phyloP scores from a whole-genome alignment of 1,139 yeast species.

The Candida sp. region DNA sequence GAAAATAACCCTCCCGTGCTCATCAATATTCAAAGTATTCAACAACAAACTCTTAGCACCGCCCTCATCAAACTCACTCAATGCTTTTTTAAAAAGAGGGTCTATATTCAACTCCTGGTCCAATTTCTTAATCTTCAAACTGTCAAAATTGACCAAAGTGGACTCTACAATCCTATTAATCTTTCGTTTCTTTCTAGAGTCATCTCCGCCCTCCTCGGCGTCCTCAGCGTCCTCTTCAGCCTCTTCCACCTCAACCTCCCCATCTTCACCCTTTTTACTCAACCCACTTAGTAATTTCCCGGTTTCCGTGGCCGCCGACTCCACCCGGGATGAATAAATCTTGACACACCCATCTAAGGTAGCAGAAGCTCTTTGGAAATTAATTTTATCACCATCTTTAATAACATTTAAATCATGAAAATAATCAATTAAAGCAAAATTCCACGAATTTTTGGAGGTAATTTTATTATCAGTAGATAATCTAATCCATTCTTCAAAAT shows the following conservation, averaged over 20 bases:
- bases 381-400: slow-evolving; percentile 41
- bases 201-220: slow-evolving; percentile 6
- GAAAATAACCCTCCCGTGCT: slow-evolving; percentile 59
- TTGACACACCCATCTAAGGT: slow-evolving; percentile 40
- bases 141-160: slow-evolving; percentile 51
- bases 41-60: slow-evolving; percentile 84
- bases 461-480: slow-evolving; percentile 86
- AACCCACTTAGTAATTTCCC: slow-evolving; percentile 81
- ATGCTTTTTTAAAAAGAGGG: slow-evolving; percentile 83
- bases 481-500: slow-evolving; percentile 89
- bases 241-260: slow-evolving; percentile 13
- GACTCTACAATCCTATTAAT: slow-evolving; percentile 41
- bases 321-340: slow-evolving; percentile 60
- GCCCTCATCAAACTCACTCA: slow-evolving; percentile 94
- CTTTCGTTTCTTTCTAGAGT: slow-evolving; percentile 28
- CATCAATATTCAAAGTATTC: slow-evolving; percentile 63
- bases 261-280: slow-evolving; percentile 26
- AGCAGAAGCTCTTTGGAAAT: slow-evolving; percentile 40
- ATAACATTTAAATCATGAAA: slow-evolving; percentile 52
- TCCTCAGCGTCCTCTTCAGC: slow-evolving; percentile 14
- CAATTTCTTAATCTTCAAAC: slow-evolving; percentile 62
- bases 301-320: slow-evolving; percentile 88
- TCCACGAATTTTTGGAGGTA: slow-evolving; percentile 62
- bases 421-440: slow-evolving; percentile 84
- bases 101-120: slow-evolving; percentile 81